Evolutionary conservation across 768 basidiomycete genomes (phyloP).

Genomic region (Lepiota venenata): DNA sequence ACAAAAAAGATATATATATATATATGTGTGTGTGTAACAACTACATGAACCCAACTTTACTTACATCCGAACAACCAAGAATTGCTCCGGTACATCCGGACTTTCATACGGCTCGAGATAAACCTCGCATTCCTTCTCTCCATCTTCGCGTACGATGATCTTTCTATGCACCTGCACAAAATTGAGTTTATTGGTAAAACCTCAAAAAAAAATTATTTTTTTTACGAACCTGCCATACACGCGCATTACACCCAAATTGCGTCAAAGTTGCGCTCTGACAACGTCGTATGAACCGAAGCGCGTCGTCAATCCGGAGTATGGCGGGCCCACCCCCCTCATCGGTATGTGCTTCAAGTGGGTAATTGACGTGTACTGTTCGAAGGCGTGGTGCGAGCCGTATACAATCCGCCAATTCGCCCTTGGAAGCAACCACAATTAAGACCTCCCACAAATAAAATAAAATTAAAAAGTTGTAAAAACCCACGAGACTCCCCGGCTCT

Average conservation of each 20-base stretch:
- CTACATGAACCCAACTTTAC: too few relatives aligned
- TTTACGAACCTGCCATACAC: constrained; percentile 63
- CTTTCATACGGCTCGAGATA: constrained; percentile 53
- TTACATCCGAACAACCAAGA: constrained; percentile 61
- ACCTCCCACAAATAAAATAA: not conserved
- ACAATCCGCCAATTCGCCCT: constrained; percentile 39
- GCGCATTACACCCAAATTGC: constrained; percentile 66
- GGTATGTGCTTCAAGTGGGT: constrained; percentile 29
- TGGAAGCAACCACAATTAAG: not conserved
- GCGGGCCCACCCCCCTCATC: constrained; percentile 21
- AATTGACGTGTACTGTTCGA: constrained; percentile 59
- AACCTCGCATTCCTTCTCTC: constrained; percentile 31
- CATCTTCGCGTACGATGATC: constrained; percentile 33
- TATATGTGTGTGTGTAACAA: too few relatives aligned
- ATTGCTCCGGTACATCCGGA: constrained; percentile 68
- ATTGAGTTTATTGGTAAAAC: not conserved
- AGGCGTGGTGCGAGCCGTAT: constrained; percentile 46
- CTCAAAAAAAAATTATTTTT: not conserved
- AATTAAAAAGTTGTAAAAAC: constrained; percentile 12
- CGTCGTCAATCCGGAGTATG: constrained; percentile 30
- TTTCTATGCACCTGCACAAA: constrained; percentile 41
- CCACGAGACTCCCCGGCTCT: constrained; percentile 44
- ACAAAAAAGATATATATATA: not conserved
- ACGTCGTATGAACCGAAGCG: constrained; percentile 40
- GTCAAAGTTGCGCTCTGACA: constrained; percentile 46